Conservation (phyloP, 2,329 filamentous ascomycete genomes). For the Sarocladiaceae sp. region DNA sequence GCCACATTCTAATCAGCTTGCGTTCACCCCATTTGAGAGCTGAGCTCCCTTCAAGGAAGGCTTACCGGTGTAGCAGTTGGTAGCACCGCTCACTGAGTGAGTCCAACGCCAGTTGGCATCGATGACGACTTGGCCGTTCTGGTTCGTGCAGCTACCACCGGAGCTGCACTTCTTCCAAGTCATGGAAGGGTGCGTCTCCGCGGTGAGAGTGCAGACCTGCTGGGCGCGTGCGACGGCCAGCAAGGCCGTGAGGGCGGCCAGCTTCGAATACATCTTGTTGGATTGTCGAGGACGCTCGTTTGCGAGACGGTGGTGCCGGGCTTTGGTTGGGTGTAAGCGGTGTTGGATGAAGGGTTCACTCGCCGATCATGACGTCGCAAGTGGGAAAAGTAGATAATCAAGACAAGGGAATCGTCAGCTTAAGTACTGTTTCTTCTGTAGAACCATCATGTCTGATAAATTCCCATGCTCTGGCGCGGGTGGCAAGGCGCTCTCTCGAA, state of each 20-base stretch:
- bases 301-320: too few relatives aligned
- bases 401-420: too few relatives aligned
- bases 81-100: slow-evolving; percentile 28
- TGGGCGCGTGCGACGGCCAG: slow-evolving; percentile 28
- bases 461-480: too few relatives aligned
- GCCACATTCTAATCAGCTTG: not conserved
- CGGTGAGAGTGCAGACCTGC: slow-evolving; percentile 29
- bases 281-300: too few relatives aligned
- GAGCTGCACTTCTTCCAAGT: slow-evolving; percentile 38
- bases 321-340: too few relatives aligned
- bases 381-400: too few relatives aligned
- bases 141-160: slow-evolving; percentile 31
- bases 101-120: slow-evolving; percentile 52
- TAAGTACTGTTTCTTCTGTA: too few relatives aligned
- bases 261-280: slow-evolving; percentile 5
- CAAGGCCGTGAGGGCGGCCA: slow-evolving; percentile 13
- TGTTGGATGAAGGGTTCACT: too few relatives aligned
- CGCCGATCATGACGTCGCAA: too few relatives aligned
- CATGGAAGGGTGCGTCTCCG: slow-evolving; percentile 37
- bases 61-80: slow-evolving; percentile 39
- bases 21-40: too few relatives aligned
- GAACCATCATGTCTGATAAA: too few relatives aligned
- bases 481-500: too few relatives aligned
- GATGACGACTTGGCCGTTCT: slow-evolving; percentile 38
- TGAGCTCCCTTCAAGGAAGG: not conserved